A percentile compares a stretch with the other conserved stretches of the same genome.
These are phyloP conservation scores for Agaricus blazei DNA, from an alignment of 768 basidiomycete genomes.

Conservation along the genomic window DNA sequence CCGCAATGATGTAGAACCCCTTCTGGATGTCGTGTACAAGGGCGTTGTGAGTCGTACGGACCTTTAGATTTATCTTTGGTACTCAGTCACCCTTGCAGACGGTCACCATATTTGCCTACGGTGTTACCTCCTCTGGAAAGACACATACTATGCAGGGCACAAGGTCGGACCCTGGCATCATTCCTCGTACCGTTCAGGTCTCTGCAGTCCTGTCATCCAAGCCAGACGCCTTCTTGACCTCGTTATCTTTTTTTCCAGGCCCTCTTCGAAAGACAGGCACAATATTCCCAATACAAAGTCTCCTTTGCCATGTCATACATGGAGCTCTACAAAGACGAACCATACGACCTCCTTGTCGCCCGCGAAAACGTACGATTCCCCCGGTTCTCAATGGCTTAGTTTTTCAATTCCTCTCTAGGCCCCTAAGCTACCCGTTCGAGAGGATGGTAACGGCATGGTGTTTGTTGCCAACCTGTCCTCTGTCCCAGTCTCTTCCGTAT, in stretches of 20 bases:
- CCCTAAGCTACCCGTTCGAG: conserved; percentile 48
- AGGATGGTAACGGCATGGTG: conserved; percentile 47
- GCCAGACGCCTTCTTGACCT: not conserved
- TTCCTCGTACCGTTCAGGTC: conserved; percentile 75
- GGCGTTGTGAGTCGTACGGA: conserved; percentile 54
- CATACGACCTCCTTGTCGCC: conserved; percentile 78
- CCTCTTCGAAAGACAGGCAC: conserved; percentile 48
- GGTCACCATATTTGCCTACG: conserved; percentile 86
- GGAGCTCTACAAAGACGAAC: conserved; percentile 92
- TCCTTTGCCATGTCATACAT: conserved; percentile 66
- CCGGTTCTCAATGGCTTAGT: not conserved
- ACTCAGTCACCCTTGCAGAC: conserved; percentile 40
- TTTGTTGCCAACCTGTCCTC: conserved; percentile 51
- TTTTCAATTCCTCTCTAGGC: conserved; percentile 25
- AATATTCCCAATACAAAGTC: conserved; percentile 35
- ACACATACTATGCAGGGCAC: conserved; percentile 93
- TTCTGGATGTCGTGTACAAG: conserved; percentile 72
- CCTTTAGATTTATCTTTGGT: not conserved
- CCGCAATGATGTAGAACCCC: conserved; percentile 64
- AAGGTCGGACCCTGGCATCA: conserved; percentile 70
- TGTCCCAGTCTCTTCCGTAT: conserved; percentile 31
- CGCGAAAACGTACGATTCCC: conserved; percentile 52
- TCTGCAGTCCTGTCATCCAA: not conserved
- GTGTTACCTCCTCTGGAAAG: conserved; percentile 88
- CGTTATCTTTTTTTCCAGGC: conserved; percentile 29